Percentiles rank a stretch among this genome's conserved stretches.
phyloP scores from a whole-genome alignment of 768 basidiomycete genomes.

The Gelatoporia subvermispora region DNA sequence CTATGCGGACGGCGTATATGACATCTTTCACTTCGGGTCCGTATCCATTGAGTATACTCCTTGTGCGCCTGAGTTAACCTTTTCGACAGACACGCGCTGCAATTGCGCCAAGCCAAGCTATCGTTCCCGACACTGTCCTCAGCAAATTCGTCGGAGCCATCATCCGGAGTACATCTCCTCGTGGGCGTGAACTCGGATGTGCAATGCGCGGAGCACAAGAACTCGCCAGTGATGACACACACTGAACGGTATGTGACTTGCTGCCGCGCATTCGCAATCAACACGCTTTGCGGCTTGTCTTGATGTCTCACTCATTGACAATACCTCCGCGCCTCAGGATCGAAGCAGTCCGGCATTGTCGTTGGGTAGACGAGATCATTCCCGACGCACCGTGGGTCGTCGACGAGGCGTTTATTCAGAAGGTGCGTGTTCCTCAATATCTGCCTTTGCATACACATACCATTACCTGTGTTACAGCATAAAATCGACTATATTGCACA shows the following conservation, averaged over 20 bases:
- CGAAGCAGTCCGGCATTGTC: constrained; percentile 91
- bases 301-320: background rate
- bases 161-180: constrained; percentile 77
- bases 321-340: constrained; percentile 38
- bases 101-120: constrained; percentile 93
- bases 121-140: constrained; percentile 48
- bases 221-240: constrained; percentile 82
- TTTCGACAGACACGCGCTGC: constrained; percentile 75
- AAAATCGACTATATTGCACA: constrained; percentile 97
- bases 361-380: constrained; percentile 95
- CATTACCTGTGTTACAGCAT: constrained; percentile 29
- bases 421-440: constrained; percentile 22
- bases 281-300: background rate
- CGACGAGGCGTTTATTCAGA: constrained; percentile 73
- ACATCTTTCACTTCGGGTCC: constrained; percentile 95
- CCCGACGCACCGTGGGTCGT: constrained; percentile 91
- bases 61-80: background rate
- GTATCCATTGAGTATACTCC: constrained; percentile 13
- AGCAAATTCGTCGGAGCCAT: no score
- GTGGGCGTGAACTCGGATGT: constrained; percentile 93
- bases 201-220: constrained; percentile 75
- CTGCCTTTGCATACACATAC: background rate
- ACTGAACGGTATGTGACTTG: constrained; percentile 59
- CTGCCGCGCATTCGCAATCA: background rate
- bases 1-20: constrained; percentile 97